Percentiles rank a stretch among this genome's conserved stretches.
Evolutionary conservation across 2,329 filamentous ascomycete genomes (phyloP).

Genomic region (Ascochyta fabae): DNA sequence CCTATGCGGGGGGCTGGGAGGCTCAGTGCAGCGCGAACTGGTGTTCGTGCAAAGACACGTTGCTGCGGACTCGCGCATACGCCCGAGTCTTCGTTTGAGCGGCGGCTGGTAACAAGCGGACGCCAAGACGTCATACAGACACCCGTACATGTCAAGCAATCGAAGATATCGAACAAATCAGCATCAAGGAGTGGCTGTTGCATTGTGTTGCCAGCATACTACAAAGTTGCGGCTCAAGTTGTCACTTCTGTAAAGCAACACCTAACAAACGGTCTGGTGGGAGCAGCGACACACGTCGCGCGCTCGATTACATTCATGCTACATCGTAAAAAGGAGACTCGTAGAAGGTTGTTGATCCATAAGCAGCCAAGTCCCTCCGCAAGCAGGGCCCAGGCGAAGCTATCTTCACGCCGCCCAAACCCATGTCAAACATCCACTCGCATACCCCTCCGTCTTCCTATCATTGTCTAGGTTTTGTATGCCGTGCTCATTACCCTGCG

Average conservation of each 20-base stretch:
- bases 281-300: constrained; percentile 1
- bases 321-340: constrained; percentile 27
- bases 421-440: constrained; percentile 17
- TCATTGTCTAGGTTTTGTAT: constrained; percentile 10
- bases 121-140: constrained; percentile 15
- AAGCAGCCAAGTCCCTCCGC: constrained; percentile 25
- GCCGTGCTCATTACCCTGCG: constrained; percentile 11
- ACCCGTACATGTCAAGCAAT: background rate
- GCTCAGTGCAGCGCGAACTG: constrained; percentile 24
- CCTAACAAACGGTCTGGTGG: background rate
- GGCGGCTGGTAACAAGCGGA: constrained; percentile 11
- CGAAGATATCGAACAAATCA: background rate
- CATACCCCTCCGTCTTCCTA: constrained; percentile 7
- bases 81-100: constrained; percentile 9
- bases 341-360: constrained; percentile 24
- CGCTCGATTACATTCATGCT: constrained; percentile 24
- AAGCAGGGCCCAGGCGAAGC: constrained; percentile 27
- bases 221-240: background rate
- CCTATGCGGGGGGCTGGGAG: constrained; percentile 13
- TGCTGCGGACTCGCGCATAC: constrained; percentile 14
- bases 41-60: constrained; percentile 26
- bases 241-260: background rate
- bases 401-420: constrained; percentile 28
- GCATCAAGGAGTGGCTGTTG: background rate
- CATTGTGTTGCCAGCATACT: background rate